phyloP scores from a whole-genome alignment of 306 rosid species.

The Corylus avellana region DNA sequence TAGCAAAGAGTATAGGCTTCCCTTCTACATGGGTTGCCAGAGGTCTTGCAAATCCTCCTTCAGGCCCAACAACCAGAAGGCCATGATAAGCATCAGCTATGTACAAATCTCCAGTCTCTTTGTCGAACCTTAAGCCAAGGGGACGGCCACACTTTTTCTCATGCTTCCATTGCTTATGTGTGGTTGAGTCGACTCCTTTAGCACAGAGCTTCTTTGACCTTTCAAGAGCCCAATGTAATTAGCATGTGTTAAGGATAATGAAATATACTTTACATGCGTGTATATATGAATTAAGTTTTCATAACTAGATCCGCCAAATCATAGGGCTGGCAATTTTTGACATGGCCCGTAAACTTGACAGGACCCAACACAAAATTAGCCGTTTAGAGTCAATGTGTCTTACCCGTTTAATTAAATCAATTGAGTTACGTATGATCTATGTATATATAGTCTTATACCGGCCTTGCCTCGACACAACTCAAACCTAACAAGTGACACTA shows the following conservation, averaged over 20 bases:
- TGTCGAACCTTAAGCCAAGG: slow-evolving; percentile 79
- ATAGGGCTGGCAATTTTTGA: no score
- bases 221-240: neutral
- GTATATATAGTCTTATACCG: no score
- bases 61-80: slow-evolving; percentile 73
- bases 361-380: no score
- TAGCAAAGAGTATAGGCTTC: slow-evolving; percentile 79
- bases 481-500: no score
- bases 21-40: slow-evolving; percentile 70
- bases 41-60: slow-evolving; percentile 79
- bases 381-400: no score
- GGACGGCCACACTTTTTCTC: slow-evolving; percentile 89
- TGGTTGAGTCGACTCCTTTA: slow-evolving; percentile 75
- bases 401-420: no score
- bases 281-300: neutral
- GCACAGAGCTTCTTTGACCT: slow-evolving; percentile 81
- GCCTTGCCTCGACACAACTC: no score
- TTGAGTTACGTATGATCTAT: no score
- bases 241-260: neutral
- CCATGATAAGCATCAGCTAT: slow-evolving; percentile 92
- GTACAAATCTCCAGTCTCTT: slow-evolving; percentile 63
- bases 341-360: no score
- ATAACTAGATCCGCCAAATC: neutral
- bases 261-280: neutral
- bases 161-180: slow-evolving; percentile 82